Percentiles rank a stretch among this genome's conserved stretches.
phyloP scores from a whole-genome alignment of 495 filamentous ascomycete species.

The Cenococcum geophilum region DNA sequence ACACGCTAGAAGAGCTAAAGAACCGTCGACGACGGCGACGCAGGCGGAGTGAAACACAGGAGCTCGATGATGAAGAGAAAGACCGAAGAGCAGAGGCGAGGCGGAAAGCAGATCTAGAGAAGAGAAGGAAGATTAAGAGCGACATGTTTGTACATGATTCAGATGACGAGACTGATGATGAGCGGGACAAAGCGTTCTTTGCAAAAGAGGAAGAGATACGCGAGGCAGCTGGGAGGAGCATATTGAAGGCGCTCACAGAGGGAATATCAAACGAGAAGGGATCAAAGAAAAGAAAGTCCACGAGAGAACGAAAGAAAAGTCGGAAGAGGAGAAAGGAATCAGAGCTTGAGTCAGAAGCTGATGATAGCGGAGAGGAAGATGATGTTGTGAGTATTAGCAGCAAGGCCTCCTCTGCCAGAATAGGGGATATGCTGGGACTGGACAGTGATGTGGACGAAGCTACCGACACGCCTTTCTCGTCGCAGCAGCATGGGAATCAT shows the following conservation, averaged over 20 bases:
- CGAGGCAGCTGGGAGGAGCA: constrained; percentile 45
- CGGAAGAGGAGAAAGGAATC: constrained; percentile 35
- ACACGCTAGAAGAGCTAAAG: constrained; percentile 47
- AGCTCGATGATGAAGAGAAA: constrained; percentile 44
- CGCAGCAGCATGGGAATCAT: constrained; percentile 19
- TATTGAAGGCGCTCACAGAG: constrained; percentile 43
- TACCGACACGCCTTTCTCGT: constrained; percentile 29
- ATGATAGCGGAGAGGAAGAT: constrained; percentile 18
- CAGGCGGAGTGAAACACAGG: constrained; percentile 40
- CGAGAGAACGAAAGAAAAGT: constrained; percentile 25
- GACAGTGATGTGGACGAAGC: constrained; percentile 18
- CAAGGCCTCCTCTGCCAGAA: constrained; percentile 14
- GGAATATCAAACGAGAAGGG: constrained; percentile 5
- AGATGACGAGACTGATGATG: constrained; percentile 71
- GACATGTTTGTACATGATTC: constrained; percentile 69
- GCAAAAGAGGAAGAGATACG: constrained; percentile 54
- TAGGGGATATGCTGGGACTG: constrained; percentile 6
- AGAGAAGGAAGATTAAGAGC: constrained; percentile 73
- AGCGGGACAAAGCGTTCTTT: constrained; percentile 64
- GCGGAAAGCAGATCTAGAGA: constrained; percentile 42
- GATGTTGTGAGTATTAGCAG: constrained; percentile 8
- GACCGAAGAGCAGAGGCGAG: constrained; percentile 32
- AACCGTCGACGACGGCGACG: constrained; percentile 43
- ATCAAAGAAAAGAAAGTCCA: constrained; percentile 28
- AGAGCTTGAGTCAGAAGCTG: constrained; percentile 21